Evolutionary conservation across 495 filamentous ascomycete genomes (phyloP).

Genomic region (Aeminium ludgeri): DNA sequence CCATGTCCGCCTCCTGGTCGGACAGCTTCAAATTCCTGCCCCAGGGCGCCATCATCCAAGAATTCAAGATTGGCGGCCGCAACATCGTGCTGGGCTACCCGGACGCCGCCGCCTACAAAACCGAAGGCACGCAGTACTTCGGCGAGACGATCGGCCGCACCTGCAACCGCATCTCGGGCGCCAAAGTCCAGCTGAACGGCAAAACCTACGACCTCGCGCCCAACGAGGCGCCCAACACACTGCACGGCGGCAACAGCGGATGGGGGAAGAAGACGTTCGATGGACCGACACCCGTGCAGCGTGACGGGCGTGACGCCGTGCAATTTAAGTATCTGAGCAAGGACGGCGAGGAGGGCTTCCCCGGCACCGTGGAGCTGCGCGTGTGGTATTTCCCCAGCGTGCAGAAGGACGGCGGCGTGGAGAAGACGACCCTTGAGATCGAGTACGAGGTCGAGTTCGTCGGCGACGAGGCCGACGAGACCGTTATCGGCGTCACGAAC

Average conservation of each 20-base stretch:
- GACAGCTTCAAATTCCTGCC: conserved; percentile 49
- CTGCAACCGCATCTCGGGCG: conserved; percentile 69
- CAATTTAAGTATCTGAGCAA: conserved; percentile 55
- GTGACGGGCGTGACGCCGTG: conserved; percentile 56
- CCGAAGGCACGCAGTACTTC: conserved; percentile 61
- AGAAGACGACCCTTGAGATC: conserved; percentile 53
- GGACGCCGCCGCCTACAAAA: conserved; percentile 49
- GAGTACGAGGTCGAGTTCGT: conserved; percentile 83
- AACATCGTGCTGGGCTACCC: conserved; percentile 85
- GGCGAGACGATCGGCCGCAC: conserved; percentile 88
- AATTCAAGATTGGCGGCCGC: conserved; percentile 52
- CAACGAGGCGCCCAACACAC: conserved; percentile 62
- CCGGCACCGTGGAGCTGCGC: conserved; percentile 60
- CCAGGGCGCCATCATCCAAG: conserved; percentile 75
- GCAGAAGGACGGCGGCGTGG: conserved; percentile 36
- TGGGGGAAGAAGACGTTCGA: conserved; percentile 78
- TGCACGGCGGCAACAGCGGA: conserved; percentile 67
- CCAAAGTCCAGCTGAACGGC: conserved; percentile 58
- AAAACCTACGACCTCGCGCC: conserved; percentile 46
- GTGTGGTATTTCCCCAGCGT: conserved; percentile 65
- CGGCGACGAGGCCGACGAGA: conserved; percentile 56
- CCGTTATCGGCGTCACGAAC: conserved; percentile 79
- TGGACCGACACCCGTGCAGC: conserved; percentile 48
- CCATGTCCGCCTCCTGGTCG: conserved; percentile 2
- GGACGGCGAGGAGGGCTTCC: conserved; percentile 74